Evolutionary conservation across 2,329 filamentous ascomycete genomes (phyloP).

Genomic region (Epicoccum sorghinum): DNA sequence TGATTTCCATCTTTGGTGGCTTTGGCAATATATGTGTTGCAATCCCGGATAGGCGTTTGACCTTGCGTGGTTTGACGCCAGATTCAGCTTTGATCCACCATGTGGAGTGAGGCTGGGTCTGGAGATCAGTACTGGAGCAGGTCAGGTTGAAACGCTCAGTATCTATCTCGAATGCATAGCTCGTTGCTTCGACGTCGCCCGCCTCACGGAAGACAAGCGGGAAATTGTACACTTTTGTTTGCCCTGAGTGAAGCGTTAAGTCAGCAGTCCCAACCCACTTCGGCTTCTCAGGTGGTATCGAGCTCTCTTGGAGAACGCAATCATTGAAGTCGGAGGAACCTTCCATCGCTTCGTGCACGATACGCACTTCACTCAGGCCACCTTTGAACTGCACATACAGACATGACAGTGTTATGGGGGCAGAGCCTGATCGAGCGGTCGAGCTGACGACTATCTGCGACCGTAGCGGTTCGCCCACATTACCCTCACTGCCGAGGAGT

Average conservation of each 20-base stretch:
- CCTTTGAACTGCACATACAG: slow-evolving; percentile 61
- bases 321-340: slow-evolving; percentile 27
- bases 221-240: slow-evolving; percentile 74
- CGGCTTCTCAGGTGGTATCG: slow-evolving; percentile 33
- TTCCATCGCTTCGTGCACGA: slow-evolving; percentile 34
- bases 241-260: slow-evolving; percentile 69
- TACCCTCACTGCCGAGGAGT: slow-evolving; percentile 61
- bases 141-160: slow-evolving; percentile 70
- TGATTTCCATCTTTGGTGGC: slow-evolving; percentile 87
- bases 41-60: slow-evolving; percentile 49
- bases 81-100: slow-evolving; percentile 44
- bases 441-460: slow-evolving; percentile 62
- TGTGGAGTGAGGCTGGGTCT: slow-evolving; percentile 26
- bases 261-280: slow-evolving; percentile 64
- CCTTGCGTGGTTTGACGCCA: slow-evolving; percentile 34
- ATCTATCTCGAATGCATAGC: slow-evolving; percentile 67
- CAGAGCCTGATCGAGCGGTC: slow-evolving; percentile 52
- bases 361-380: slow-evolving; percentile 41
- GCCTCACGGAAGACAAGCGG: slow-evolving; percentile 78
- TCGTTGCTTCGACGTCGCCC: slow-evolving; percentile 72
- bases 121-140: slow-evolving; percentile 62
- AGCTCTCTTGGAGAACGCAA: slow-evolving; percentile 36
- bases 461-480: slow-evolving; percentile 64
- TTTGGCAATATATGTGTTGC: slow-evolving; percentile 79
- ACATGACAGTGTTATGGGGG: slow-evolving; percentile 56